Base-by-base conservation (phyloP, 345 rosid species). In the Ceriops zippeliana region DNA sequence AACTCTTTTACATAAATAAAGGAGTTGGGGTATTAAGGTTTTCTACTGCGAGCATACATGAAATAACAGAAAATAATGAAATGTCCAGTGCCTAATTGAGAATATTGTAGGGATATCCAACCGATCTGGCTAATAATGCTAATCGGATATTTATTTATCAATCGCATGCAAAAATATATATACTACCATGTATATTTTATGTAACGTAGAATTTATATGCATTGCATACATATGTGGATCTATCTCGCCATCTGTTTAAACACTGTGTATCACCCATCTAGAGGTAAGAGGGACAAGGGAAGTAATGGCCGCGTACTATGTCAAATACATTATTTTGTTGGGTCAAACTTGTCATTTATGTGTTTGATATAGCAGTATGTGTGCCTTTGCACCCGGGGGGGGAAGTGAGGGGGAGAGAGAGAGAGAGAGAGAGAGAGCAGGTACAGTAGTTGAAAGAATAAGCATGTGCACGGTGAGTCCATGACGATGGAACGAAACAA, bases 401-500 rank as follows among this genome's bases (percentile, higher is more conserved):
- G 16, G 26, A n/a, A n/a, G n/a, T n/a, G 22, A 19, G 58, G 32
- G 61, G 51, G 68, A 68, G 69, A 68, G 61, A 31, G 35, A 57
- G 32, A 38, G 9, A 64, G 24, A 53, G 68, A 58, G 26, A 35
- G 34, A 70, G 66, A 69, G 68, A 52, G 60, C 22, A 19, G 10
- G 9, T 60, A 22, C 5, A 19, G 15, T 31, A 21, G 15, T 31
- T 13, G 42, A 30, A n/a, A 20, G 28, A 51, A 59, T 21, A 3
- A 7, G 66, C 64, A 61, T 57, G 66, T 52, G 61, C 42, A 32
- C 22, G 26, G 62, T 35, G 62, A 30, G 62, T 42, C 13, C 17
- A 72, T 72, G 70, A 57, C 24, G 60, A 65, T 42, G 70, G 64
- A 58, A 70, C 63, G 20, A 28, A 70, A 35, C 37, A 54, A 26